Base-by-base conservation (phyloP, 192 early-diverging fungal genomes). In the Ambispora gerdemannii region DNA sequence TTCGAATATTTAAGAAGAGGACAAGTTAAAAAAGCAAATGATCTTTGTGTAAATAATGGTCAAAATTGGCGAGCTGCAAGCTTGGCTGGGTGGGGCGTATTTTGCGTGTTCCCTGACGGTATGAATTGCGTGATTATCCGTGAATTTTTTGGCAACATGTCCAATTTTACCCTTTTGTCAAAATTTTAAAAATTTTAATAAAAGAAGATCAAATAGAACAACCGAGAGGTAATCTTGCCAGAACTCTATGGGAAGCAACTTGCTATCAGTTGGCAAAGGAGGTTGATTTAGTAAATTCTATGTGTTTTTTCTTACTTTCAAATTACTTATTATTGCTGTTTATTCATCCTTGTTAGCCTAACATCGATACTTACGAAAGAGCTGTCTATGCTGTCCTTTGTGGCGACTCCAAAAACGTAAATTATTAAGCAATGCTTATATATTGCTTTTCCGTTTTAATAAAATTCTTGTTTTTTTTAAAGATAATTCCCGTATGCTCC, bases 1-100 rank as follows among this genome's bases (percentile, higher is more conserved):
- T 95, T 81, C 77, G 85, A 89, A 68, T 92, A 89, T 67, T 78
- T 93, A 36, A 83, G 93, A 7, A 81, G 94, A 17, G 94, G 94
- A 20, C 72, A 83, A 25, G 49, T 85, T 7, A 76, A 77, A 11
- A 77, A 84, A 11, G 91, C 91, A 0, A 81, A 89, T 67, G 82
- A 90, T 13, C 81, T 93, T 31, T 95, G 92, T 63, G 72, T 81
- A 6, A 76, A 87, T 32, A 83, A 84, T 69, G 89, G 87, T 56
- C 88, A 94, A 65, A 83, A 87, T 6, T 94, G 94, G 92, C 83
- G 86, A 35, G 91, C 92, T 7, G 94, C 93, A 2, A 88, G 85
- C 68, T 72, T 95, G 30, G 75, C 80, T 53, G 94, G 92, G 17
- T 83, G 84, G 3, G 61, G 83, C 3, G 69, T 85, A 7, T 85